Evolutionary conservation across 352 stramenopile genomes (phyloP), one percentile per base, ranked within the genome.

Genomic region (Peronospora farinosa): DNA sequence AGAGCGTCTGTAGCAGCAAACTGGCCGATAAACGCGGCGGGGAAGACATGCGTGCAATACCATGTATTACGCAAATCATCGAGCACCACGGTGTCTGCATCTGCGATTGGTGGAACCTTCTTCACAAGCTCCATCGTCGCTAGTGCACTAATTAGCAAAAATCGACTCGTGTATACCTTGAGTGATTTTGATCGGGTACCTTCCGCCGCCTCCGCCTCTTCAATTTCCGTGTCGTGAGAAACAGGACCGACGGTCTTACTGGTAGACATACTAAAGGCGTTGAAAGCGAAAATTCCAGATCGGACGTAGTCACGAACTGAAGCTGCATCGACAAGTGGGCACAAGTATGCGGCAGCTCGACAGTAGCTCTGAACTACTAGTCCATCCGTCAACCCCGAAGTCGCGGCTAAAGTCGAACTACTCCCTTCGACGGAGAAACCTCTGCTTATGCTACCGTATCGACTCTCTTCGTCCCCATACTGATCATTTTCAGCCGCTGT

Each of bases 301-400:
- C 66, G 68, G n/a, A 89, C 78, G 42, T 88, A 92, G 8, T 69
- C 52, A 27, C 48, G 57, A 37, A 84, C 74, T 2, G 69, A 56
- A 10, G 41, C 21, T 6, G 67, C 51, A 27, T 86, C 71, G 3
- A 72, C 78, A 11, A 89, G 63, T 17, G 76, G 68, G 38, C 69
- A 83, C 41, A 92, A 51, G 40, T 84, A 88, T n/a, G 78, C 77
- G 19, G 78, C 81, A 10, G 81, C 78, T 33, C 78, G 74, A 21
- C 76, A 80, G 40, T 92, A 90, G 45, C 70, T 80, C 47, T 86
- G 76, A 27, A 92, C 54, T 5, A 86, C 75, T 15, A 92, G 50
- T 12, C 69, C 72, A 44, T 92, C 81, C 1, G 51, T 38, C 8
- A 92, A 49, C 6, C 63, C 68, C 7, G 52, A 64, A 19, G 60